Conservation (phyloP, 129 eudicot species). For the Pulicaria dysenterica region DNA sequence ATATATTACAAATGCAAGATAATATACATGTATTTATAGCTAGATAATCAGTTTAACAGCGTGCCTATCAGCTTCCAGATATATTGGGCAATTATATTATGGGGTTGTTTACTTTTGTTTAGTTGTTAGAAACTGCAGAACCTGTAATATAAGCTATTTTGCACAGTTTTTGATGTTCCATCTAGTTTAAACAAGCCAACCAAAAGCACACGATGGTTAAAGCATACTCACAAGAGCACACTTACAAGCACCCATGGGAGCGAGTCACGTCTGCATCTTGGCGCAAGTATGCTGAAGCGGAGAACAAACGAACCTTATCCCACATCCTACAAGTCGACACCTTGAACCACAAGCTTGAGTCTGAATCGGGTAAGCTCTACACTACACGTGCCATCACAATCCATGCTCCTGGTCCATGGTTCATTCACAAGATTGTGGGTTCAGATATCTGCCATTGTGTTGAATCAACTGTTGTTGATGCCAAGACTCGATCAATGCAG, state of each 20-base stretch:
- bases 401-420: slow-evolving; percentile 97
- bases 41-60: too few relatives aligned
- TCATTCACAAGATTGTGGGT: slow-evolving; percentile 74
- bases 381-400: slow-evolving; percentile 83
- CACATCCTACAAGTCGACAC: slow-evolving; percentile 94
- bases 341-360: slow-evolving; percentile 69
- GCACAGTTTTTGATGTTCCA: not conserved
- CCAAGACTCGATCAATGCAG: slow-evolving; percentile 78
- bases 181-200: slow-evolving; percentile 17
- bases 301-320: slow-evolving; percentile 76
- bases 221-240: slow-evolving; percentile 78
- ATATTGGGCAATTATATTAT: not conserved
- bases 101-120: not conserved
- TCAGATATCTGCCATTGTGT: slow-evolving; percentile 94
- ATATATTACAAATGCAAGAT: not conserved
- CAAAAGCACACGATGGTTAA: slow-evolving; percentile 48
- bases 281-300: slow-evolving; percentile 93
- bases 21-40: not conserved
- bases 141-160: not conserved
- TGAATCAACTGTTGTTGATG: slow-evolving; percentile 90
- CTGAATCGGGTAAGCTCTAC: slow-evolving; percentile 64
- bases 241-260: slow-evolving; percentile 88
- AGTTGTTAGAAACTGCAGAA: not conserved
- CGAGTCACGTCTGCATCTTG: slow-evolving; percentile 84
- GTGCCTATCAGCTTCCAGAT: too few relatives aligned